Evolutionary conservation across 305 asterid genomes (phyloP).

Genomic region (Fraxinus sp.): DNA sequence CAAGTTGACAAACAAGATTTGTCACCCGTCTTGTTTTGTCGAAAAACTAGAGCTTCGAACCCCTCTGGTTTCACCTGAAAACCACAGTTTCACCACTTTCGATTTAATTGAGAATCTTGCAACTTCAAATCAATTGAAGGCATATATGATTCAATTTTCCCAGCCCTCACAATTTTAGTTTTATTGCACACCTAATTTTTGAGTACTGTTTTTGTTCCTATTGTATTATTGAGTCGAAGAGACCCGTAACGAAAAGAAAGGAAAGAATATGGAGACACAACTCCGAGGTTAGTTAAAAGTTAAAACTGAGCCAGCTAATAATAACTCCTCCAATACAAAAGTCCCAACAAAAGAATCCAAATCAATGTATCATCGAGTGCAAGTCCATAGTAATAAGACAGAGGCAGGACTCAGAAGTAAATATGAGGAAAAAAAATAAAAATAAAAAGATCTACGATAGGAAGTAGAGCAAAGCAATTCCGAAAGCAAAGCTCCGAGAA

Average conservation of each 20-base stretch:
- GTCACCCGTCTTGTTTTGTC: too few relatives aligned
- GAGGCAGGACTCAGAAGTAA: constrained; percentile 5
- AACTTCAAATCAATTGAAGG: background rate
- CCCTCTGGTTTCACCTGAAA: too few relatives aligned
- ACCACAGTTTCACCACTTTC: too few relatives aligned
- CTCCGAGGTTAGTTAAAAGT: background rate
- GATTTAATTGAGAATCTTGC: too few relatives aligned
- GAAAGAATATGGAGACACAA: background rate
- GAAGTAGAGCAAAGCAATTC: constrained; percentile 37
- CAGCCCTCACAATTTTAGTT: too few relatives aligned
- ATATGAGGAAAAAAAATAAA: background rate
- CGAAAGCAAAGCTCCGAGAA: constrained; percentile 36
- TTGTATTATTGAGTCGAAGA: background rate
- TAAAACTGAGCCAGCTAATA: background rate
- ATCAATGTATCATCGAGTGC: constrained; percentile 40
- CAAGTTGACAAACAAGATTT: too few relatives aligned
- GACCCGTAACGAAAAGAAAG: background rate
- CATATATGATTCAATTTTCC: background rate
- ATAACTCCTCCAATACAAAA: constrained; percentile 28
- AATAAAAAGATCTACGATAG: constrained; percentile 31
- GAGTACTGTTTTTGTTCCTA: background rate
- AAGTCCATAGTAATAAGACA: constrained; percentile 18
- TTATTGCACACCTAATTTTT: too few relatives aligned
- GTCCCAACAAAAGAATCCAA: constrained; percentile 54
- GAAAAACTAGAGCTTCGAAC: too few relatives aligned